Base-by-base conservation (phyloP, 306 rosid genomes). In the Cucumis melo region DNA sequence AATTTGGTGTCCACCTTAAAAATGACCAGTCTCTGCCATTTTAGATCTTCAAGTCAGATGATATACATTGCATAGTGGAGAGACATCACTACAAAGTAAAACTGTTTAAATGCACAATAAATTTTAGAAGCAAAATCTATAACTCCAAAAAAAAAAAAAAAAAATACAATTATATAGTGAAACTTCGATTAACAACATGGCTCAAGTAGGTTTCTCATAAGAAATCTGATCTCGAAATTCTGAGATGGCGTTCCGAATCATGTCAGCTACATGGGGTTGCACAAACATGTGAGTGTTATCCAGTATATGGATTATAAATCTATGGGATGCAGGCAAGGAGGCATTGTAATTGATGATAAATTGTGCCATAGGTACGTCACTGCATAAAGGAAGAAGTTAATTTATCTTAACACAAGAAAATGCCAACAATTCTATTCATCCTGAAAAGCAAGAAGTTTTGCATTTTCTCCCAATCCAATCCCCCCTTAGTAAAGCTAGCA, bases 291-390 rank as follows among this genome's bases (percentile, higher is more conserved):
- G 98, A 44, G 97, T 90, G 24, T 27, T 82, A 81, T 94, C 97
- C 93, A 90, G 83, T 21, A 89, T 58, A 57, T 89, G 94, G 80
- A 94, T 90, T 38, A 94, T 90, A 86, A 94, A 90, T 71, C 87
- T 87, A 55, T 89, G 95, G 41, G 92, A 86, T 10, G 87, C 81
- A 12, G 98, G 98, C 75, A 85, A 13, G 55, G 94, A 55, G 78
- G 88, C 87, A 73, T 94, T 89, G 88, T 86, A 76, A 74, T 85
- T 89, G 87, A 91, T 87, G 83, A 94, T 90, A 85, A 91, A 94
- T 46, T 94, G 98, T 1, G 95, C 95, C 98, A 94, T 94, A 16
- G 98, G 96, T 81, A 91, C 55, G 81, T 94, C 98, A 78, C 98
- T 93, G 94, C 76, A 50, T 21, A 87, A 81, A 61, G 84, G 38